Evolutionary conservation across 1,139 yeast genomes (phyloP), one percentile per base, ranked within the genome.

Genomic region (Blastobotrys ciferrii): DNA sequence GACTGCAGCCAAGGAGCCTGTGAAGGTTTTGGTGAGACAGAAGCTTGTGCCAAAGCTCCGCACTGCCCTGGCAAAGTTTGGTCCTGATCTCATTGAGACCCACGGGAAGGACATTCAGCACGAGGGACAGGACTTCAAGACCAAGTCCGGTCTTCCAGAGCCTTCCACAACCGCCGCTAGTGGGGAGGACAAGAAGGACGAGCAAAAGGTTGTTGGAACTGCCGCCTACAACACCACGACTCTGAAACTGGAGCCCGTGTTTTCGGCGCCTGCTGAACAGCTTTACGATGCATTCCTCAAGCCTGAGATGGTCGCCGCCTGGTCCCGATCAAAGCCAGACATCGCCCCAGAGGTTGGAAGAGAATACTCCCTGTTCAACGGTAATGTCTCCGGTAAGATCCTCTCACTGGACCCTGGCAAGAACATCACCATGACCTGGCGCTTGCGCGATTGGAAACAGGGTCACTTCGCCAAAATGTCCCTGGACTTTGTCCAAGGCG

Each of bases 81-180:
- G 97, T 18, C 69, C 72, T 30, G 95, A 87, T 58, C 78, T 92
- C 65, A 82, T 92, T 57, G 66, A 68, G 19, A 77, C 80, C 2
- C 88, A 92, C 60, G 94, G 95, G 47, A 78, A 82, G 46, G 98
- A 87, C 64, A 89, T 92, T 59, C 98, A 92, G 70, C 81, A 87
- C 50, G 81, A 83, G 4, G 85, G 92, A 2, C 73, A 74, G 20
- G 86, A 95, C 77, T 80, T 59, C 46, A 51, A 23, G 47, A 51
- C 30, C 40, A 50, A 50, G 45, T 38, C 38, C 32, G 30, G 43
- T 46, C 38, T 42, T 40, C 48, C 49, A 37, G 46, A 39, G 9
- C 40, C 41, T 13, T 35, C 57, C 20, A 36, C 55, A 15, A 43
- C 63, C 6, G 48, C 67, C 17, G 53, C 65, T 4, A 12, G 25